phyloP scores from a whole-genome alignment of 306 rosid genomes.

The Bauhinia variegata region DNA sequence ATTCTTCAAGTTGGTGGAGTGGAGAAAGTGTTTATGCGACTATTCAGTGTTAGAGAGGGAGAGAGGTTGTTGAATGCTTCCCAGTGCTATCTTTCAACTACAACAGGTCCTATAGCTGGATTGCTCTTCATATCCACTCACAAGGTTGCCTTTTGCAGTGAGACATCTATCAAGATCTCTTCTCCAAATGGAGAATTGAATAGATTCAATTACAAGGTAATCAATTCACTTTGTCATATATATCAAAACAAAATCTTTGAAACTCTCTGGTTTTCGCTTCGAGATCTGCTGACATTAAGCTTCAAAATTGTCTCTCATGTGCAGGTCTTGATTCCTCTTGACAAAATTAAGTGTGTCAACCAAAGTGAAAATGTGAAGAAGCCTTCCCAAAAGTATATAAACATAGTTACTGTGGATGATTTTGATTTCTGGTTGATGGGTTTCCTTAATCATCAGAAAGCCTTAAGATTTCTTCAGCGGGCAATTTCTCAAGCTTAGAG shows the following conservation, averaged over 20 bases:
- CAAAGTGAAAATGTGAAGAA: constrained; percentile 49
- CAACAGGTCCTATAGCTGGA: constrained; percentile 68
- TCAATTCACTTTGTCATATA: no score
- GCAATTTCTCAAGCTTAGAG: no score
- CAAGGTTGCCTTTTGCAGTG: constrained; percentile 67
- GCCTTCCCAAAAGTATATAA: constrained; percentile 56
- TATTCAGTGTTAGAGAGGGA: constrained; percentile 55
- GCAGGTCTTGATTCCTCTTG: constrained; percentile 59
- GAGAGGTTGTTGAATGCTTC: constrained; percentile 69
- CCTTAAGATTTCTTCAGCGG: constrained; percentile 1
- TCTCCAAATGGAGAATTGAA: constrained; percentile 41
- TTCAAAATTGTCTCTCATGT: no score
- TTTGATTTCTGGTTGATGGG: constrained; percentile 75
- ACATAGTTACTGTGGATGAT: constrained; percentile 56
- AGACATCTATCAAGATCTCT: constrained; percentile 49
- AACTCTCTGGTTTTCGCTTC: no score
- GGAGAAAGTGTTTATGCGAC: constrained; percentile 58
- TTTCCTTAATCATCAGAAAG: constrained; percentile 53
- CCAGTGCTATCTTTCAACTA: constrained; percentile 70
- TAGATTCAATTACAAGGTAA: constrained; percentile 58
- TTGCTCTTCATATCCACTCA: constrained; percentile 66
- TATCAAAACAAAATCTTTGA: no score
- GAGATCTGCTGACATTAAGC: no score
- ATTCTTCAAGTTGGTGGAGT: constrained; percentile 68
- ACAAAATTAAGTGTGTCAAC: constrained; percentile 45